Base-by-base conservation (phyloP, 2,329 filamentous ascomycete genomes). In the Aphanoascus verrucosus region DNA sequence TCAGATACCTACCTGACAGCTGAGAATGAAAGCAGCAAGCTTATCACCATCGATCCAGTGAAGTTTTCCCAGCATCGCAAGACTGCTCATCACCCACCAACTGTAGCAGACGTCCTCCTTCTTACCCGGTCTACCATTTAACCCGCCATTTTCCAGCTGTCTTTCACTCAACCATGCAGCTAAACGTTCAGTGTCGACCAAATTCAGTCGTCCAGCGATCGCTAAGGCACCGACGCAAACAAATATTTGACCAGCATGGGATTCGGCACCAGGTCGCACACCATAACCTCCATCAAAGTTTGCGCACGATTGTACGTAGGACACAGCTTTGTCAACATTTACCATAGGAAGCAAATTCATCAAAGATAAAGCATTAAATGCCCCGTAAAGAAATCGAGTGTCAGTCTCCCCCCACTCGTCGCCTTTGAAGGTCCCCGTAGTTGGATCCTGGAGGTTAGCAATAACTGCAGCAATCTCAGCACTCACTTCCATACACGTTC, bases 361-460 rank as follows among this genome's bases (percentile, higher is more conserved):
- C 8, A 98, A 79, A 0, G 91, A 96, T 14, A 98, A 76, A 0
- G 88, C 88, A 66, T 94, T 94, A 53, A 98, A 76, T 6, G 88
- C 89, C 35, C 85, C 86, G 65, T 94, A 97, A 9, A 98, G 77
- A 66, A 98, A 98, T 20, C 93, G 83, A 0, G 93, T 97, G 69
- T 98, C 93, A 58, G 86, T 84, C 69, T 98, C 93, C 32, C 93
- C 93, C 90, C 90, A 98, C 69, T 94, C 85, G 65, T 98, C 93
- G 48, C 93, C 93, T 52, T 85, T 82, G 69, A 98, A 97, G 0
- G 87, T 93, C 55, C 93, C 93, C 2, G 85, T 88, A 53, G 85
- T 75, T 17, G 73, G 75, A 65, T 95, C 85, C 65, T 98, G 93
- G 49, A 96, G 78, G 58, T 75, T 74, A 57, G 90, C 85, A 62